Conservation (phyloP, 1,284 basidiomycete genomes). For the Ceratobasidium sp. region DNA sequence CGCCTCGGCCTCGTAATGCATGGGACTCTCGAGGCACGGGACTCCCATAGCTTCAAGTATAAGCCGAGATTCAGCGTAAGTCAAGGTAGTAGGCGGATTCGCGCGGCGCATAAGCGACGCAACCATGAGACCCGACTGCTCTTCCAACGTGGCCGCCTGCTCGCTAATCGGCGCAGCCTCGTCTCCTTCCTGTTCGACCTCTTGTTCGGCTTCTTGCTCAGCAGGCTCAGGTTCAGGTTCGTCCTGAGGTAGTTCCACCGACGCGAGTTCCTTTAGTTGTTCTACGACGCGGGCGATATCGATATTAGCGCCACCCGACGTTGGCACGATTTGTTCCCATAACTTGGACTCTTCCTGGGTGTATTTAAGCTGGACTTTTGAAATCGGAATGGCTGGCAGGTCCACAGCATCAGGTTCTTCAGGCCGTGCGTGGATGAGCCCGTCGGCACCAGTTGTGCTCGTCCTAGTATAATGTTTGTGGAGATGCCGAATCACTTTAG, state of each 20-base stretch:
- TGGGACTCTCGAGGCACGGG: constrained; percentile 72
- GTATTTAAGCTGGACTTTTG: constrained; percentile 71
- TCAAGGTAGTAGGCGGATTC: constrained; percentile 66
- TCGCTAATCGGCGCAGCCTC: constrained; percentile 21
- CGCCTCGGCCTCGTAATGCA: constrained; percentile 84
- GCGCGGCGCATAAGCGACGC: constrained; percentile 55
- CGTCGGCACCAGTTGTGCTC: constrained; percentile 5
- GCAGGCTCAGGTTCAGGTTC: background rate
- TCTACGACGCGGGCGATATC: constrained; percentile 26
- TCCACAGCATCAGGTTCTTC: constrained; percentile 48
- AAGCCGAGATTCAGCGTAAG: constrained; percentile 71
- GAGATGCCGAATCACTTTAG: constrained; percentile 25
- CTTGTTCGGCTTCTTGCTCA: constrained; percentile 14
- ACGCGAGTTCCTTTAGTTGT: constrained; percentile 32
- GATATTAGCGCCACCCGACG: background rate
- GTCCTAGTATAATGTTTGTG: constrained; percentile 30
- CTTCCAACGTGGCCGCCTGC: constrained; percentile 22
- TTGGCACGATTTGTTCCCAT: constrained; percentile 63
- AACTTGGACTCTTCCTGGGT: constrained; percentile 69
- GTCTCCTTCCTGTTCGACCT: background rate
- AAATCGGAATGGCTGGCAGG: constrained; percentile 63
- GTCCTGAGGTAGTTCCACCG: constrained; percentile 21
- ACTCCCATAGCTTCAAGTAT: constrained; percentile 81
- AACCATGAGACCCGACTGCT: constrained; percentile 30
- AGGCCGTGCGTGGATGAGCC: background rate